Base-by-base conservation (phyloP, 345 rosid genomes). In the Bruguiera sexangula region DNA sequence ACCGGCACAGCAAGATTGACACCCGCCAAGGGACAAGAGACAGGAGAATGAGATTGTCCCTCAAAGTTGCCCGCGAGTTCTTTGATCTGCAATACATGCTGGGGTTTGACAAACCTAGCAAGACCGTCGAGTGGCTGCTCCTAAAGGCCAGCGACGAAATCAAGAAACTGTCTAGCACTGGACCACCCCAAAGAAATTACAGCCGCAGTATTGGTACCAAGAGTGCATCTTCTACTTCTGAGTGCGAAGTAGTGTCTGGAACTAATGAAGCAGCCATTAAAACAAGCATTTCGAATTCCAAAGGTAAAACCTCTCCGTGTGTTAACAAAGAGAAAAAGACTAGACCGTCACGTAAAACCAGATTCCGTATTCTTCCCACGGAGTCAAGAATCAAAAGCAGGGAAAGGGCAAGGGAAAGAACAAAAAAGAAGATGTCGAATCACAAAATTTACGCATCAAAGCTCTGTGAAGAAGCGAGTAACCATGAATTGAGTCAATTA, bases 11-110 rank as follows among this genome's bases (percentile, higher is more conserved):
- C 83, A 93, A 93, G 84, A 90, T 93, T 63, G 67, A 77, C 67
- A 93, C 98, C 0, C 95, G 93, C 11, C 86, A 81, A 32, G 98
- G 98, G 21, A 86, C 84, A 4, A 75, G 98, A 72, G 96, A 93
- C 39, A 82, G 98, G 76, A 79, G 98, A 63, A 87, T 93, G 90
- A 86, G 98, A 75, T 72, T 93, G 73, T 93, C 98, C 7, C 78
- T 87, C 20, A 87, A 87, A 32, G 91, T 88, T 22, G 98, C 98
- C 15, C 77, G 76, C 8, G 76, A 84, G 56, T 88, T 93, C 73
- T 93, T 90, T 26, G 87, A 90, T 55, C 77, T 93, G 61, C 98
- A 93, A 79, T 96, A 93, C 83, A 80, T 83, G 85, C 72, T 93
- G 54, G 86, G 93, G 65, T 90, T 74, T 30, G 96, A 93, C 59